These are phyloP conservation scores for Sporothrix globosa DNA, from an alignment of 2,329 filamentous ascomycete species.

Conservation along the genomic window DNA sequence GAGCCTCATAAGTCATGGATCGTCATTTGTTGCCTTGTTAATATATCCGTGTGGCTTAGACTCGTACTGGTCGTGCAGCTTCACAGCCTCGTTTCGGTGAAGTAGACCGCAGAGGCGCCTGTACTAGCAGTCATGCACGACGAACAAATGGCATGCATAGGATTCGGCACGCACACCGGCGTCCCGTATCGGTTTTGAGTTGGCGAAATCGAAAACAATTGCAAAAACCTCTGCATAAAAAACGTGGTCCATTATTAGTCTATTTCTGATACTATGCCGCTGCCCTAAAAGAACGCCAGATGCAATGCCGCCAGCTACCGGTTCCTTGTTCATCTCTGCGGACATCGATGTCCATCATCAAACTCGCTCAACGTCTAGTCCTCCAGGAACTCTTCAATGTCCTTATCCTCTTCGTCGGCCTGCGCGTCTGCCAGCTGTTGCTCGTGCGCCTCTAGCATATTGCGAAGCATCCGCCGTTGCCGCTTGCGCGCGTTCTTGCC, in stretches of 20 bases:
- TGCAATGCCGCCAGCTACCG: conserved; percentile 7
- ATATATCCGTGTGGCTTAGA: neutral
- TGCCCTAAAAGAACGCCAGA: conserved; percentile 19
- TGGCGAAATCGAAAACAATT: no score
- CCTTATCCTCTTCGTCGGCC: conserved; percentile 71
- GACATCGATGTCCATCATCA: neutral
- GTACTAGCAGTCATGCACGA: conserved; percentile 5
- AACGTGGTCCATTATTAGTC: neutral
- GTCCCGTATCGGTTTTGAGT: neutral
- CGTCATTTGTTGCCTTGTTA: conserved; percentile 7
- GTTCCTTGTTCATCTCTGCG: neutral
- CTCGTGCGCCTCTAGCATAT: conserved; percentile 66
- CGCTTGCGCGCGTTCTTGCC: conserved; percentile 71
- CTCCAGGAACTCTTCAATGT: conserved; percentile 72
- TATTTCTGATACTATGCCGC: conserved; percentile 13
- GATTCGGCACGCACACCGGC: neutral
- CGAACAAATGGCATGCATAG: conserved; percentile 17
- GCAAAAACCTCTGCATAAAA: neutral
- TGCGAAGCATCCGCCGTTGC: conserved; percentile 68
- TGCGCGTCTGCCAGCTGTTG: conserved; percentile 57
- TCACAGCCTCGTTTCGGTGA: conserved; percentile 22
- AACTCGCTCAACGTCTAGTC: conserved; percentile 45
- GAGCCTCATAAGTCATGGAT: neutral
- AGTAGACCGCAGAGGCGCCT: neutral
- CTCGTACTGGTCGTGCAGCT: neutral